These are phyloP conservation scores for Populus nigra DNA, from an alignment of 345 rosid species.

Conservation along the genomic window DNA sequence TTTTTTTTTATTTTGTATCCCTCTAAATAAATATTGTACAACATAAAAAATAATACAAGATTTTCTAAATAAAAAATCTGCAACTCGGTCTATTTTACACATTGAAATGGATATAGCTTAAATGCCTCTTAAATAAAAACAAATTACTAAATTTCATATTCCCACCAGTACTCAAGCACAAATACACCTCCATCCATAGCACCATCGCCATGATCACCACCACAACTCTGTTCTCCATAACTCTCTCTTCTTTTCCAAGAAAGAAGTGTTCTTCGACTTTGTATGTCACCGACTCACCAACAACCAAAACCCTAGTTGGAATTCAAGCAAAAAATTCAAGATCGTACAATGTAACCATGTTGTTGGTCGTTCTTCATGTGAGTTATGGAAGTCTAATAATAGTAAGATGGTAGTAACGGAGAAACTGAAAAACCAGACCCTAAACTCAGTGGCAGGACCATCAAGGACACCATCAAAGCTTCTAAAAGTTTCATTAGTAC, in stretches of 20 bases:
- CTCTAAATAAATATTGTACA: too few relatives aligned
- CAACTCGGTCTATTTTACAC: too few relatives aligned
- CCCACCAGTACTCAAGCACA: slow-evolving; percentile 11
- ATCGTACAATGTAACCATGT: not conserved
- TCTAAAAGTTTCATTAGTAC: too few relatives aligned
- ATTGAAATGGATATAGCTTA: too few relatives aligned
- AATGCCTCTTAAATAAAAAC: too few relatives aligned
- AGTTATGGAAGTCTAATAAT: not conserved
- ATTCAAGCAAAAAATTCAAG: not conserved
- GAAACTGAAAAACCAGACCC: not conserved
- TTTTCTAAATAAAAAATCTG: too few relatives aligned
- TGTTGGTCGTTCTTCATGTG: not conserved
- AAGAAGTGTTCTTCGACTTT: not conserved
- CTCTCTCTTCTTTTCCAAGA: not conserved
- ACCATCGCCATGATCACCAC: slow-evolving; percentile 16
- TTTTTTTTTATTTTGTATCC: too few relatives aligned
- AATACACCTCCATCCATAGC: slow-evolving; percentile 14
- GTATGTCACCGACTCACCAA: not conserved
- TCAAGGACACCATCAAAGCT: too few relatives aligned
- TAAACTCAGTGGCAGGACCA: too few relatives aligned
- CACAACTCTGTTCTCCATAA: slow-evolving; percentile 27
- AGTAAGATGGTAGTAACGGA: not conserved
- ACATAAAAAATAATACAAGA: too few relatives aligned
- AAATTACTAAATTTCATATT: too few relatives aligned
- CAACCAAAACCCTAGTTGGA: not conserved